A percentile compares a stretch with the other conserved stretches of the same genome.
Conservation (phyloP, 2,329 filamentous ascomycete genomes). For the Penicillium expansum region DNA sequence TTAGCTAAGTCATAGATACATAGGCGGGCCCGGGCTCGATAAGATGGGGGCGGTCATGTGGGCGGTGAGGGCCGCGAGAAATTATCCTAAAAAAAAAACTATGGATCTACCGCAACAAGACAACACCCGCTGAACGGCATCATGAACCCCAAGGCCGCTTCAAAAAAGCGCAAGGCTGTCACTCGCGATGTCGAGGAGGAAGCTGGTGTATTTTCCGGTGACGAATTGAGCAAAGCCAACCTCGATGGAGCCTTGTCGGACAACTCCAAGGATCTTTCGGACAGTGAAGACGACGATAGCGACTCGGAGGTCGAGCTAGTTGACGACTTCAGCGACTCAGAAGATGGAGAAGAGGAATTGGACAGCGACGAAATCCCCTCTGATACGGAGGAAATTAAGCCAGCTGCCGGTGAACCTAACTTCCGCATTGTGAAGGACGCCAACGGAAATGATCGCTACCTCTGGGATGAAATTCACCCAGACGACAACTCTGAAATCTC, state of each 20-base stretch:
- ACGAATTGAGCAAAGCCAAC: constrained; percentile 53
- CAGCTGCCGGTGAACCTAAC: constrained; percentile 43
- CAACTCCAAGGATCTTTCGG: constrained; percentile 40
- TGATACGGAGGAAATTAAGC: constrained; percentile 43
- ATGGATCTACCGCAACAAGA: constrained; percentile 11
- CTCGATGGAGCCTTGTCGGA: constrained; percentile 46
- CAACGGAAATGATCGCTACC: constrained; percentile 83
- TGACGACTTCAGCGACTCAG: constrained; percentile 52
- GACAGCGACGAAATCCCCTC: constrained; percentile 54
- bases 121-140: constrained; percentile 15
- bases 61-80: constrained; percentile 32
- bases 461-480: constrained; percentile 91
- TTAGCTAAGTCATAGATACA: constrained; percentile 17
- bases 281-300: constrained; percentile 37
- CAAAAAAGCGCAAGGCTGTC: constrained; percentile 65
- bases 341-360: constrained; percentile 47
- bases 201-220: constrained; percentile 55
- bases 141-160: constrained; percentile 41
- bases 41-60: constrained; percentile 34
- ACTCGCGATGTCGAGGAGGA: constrained; percentile 52
- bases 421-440: constrained; percentile 71
- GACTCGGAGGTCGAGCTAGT: constrained; percentile 55
- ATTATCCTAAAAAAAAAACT: constrained; percentile 28
- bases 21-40: too few species aligned
- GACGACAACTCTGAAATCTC: constrained; percentile 96